phyloP scores from a whole-genome alignment of 2,329 filamentous ascomycete species.

The Lasiodiplodia citricola region DNA sequence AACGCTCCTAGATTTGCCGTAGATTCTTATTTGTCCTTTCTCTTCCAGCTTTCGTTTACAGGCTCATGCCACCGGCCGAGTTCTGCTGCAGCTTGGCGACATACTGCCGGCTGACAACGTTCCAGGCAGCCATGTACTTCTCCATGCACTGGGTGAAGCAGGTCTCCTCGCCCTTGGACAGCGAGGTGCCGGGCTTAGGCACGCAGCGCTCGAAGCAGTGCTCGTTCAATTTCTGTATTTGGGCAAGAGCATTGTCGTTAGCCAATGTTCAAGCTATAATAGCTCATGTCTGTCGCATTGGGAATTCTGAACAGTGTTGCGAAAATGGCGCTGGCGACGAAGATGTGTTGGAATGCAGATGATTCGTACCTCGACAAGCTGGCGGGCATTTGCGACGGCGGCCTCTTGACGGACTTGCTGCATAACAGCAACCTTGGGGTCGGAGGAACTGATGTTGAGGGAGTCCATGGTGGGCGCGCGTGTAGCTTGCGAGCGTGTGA shows the following conservation, averaged over 20 bases:
- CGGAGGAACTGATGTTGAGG: slow-evolving; percentile 37
- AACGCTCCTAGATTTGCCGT: neutral
- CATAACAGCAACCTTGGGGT: slow-evolving; percentile 56
- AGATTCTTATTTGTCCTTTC: neutral
- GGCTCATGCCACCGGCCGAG: neutral
- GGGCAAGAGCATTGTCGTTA: too few species aligned
- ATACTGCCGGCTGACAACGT: slow-evolving; percentile 57
- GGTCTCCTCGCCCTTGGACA: slow-evolving; percentile 55
- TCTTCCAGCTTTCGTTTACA: neutral
- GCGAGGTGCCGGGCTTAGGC: slow-evolving; percentile 56
- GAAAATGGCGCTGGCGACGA: neutral
- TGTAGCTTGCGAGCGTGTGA: neutral
- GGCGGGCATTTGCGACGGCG: slow-evolving; percentile 57
- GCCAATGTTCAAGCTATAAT: neutral
- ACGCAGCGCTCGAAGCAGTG: slow-evolving; percentile 63
- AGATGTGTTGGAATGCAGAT: neutral
- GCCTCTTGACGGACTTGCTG: slow-evolving; percentile 59
- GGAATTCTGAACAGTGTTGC: neutral
- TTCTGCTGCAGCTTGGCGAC: slow-evolving; percentile 52
- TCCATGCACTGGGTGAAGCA: slow-evolving; percentile 61
- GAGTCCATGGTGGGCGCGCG: slow-evolving; percentile 31
- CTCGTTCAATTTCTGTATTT: slow-evolving; percentile 58
- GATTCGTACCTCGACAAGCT: slow-evolving; percentile 53
- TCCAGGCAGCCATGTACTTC: slow-evolving; percentile 62
- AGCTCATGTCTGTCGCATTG: neutral